Percentiles rank a stretch among this genome's conserved stretches.
phyloP scores from a whole-genome alignment of 768 basidiomycete species.

The Lyophyllum decastes region DNA sequence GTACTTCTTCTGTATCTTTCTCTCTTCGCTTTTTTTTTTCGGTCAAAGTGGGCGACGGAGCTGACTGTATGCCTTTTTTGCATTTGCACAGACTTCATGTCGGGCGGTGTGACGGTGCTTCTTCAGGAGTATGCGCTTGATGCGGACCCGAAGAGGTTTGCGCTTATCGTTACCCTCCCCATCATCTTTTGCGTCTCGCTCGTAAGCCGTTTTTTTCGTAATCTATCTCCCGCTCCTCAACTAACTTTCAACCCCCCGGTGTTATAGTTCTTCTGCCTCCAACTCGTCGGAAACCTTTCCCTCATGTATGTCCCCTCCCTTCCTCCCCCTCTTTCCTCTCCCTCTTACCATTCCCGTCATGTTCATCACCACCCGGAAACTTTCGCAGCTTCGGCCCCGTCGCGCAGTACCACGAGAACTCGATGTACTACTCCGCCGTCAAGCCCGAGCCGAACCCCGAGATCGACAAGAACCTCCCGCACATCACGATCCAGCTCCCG shows the following conservation, averaged over 20 bases:
- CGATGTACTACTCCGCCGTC: slow-evolving; percentile 76
- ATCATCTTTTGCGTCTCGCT: slow-evolving; percentile 78
- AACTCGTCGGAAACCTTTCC: slow-evolving; percentile 66
- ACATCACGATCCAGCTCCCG: slow-evolving; percentile 81
- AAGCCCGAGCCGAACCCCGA: slow-evolving; percentile 67
- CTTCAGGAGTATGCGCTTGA: slow-evolving; percentile 73
- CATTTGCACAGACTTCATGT: slow-evolving; percentile 49
- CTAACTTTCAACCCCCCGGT: background rate
- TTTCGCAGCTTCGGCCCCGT: slow-evolving; percentile 66
- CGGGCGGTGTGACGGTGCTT: slow-evolving; percentile 59
- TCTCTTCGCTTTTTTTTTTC: too few relatives aligned
- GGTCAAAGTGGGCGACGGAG: background rate
- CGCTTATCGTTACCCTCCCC: slow-evolving; percentile 63
- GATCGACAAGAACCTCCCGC: slow-evolving; percentile 69
- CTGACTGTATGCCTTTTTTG: background rate
- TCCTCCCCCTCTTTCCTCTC: background rate
- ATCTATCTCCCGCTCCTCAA: slow-evolving; percentile 2
- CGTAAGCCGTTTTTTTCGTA: slow-evolving; percentile 40
- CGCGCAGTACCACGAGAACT: slow-evolving; percentile 83
- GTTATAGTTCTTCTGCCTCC: slow-evolving; percentile 72
- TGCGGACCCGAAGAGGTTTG: slow-evolving; percentile 61
- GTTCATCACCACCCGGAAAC: background rate
- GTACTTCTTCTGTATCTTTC: background rate
- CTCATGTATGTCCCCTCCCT: slow-evolving; percentile 41
- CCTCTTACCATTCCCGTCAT: slow-evolving; percentile 11